Base-by-base conservation (phyloP, 1,284 basidiomycete genomes). In the Ganoderma lingzhi region DNA sequence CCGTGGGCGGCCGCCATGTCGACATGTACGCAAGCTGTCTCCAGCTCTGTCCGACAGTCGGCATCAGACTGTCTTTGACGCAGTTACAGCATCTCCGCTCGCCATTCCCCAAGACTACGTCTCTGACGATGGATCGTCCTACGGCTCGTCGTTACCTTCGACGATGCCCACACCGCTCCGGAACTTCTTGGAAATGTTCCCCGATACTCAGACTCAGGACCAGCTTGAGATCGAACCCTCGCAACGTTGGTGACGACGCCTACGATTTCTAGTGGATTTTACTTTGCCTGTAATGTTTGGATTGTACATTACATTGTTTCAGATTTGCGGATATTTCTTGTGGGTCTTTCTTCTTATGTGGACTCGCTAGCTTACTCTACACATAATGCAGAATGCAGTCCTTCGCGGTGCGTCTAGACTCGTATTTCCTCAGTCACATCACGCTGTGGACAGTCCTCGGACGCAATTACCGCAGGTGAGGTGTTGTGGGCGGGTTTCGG, bases 151-250 rank as follows among this genome's bases (percentile, higher is more conserved):
- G 2, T 9, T 28, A 15, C 55, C 62, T 2, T 44, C 55, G 17
- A 19, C 42, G 9, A 45, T 15, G 41, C 64, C 65, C n/a, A 35
- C 60, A 1, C 48, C 65, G 9, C 17, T 64, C 10, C 37, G 44
- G 23, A 51, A 61, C 14, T 63, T 60, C 56, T 17, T 59, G 44
- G 45, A 30, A 10, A 63, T 64, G 67, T 64, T 68, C 58, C 53
- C 58, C n/a, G 39, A 61, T 28, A 41, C 41, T 12, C 39, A 42
- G 12, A 42, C 23, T 30, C 39, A 61, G 23, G 39, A 61, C 15
- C n/a, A 39, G 15, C 23, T 23, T 12, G 59, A 61, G 23, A n/a
- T 41, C 41, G 37, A 23, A 28, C 59, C 56, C n/a, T 59, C 56
- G n/a, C 59, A 61, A n/a, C n/a, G 23, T 15, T 41, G 23, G 41